Evolutionary conservation across 1,284 basidiomycete genomes (phyloP), one percentile per base, ranked within the genome.

Genomic region (Trichosporon sp.): DNA sequence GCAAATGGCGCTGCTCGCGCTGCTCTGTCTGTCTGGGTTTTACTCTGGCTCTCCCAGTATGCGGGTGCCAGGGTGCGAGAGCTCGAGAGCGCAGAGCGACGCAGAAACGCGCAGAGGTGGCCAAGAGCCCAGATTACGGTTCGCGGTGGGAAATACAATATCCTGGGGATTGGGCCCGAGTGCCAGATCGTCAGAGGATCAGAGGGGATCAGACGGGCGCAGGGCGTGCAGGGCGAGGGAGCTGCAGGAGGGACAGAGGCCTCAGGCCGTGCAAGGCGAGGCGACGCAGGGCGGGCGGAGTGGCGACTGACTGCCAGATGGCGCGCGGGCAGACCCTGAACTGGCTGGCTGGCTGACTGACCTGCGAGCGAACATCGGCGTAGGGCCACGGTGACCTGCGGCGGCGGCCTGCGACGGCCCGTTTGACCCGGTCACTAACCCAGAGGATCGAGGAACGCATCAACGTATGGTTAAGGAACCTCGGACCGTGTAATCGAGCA

Each of bases 401-500:
- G 11, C n/a, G n/a, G 44, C 44, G 21, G 21, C 36, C 36, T 9
- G 16, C 36, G 16, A 19, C 36, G n/a, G n/a, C 36, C 36, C 19
- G 36, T 37, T 19, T 37, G 16, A 14, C 14, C 23, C 31, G 49
- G 49, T 54, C 49, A 54, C 49, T 54, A 54, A 54, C 49, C 49
- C 49, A 29, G 49, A 54, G 49, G 49, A 31, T n/a, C 49, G 27
- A 27, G 27, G 46, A 29, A n/a, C 49, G 25, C 49, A 8, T 6
- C 16, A 29, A 16, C 49, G 25, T 44, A 54, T n/a, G 49, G 25
- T 27, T 29, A 54, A 54, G 49, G 49, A 54, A 54, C 49, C 49
- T 54, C 25, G 49, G 49, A 54, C 49, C 49, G 49, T 54, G 49
- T 54, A 54, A 54, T 54, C 49, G 49, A 54, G 49, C 49, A 44